These are phyloP conservation scores for Oryza punctata DNA, from an alignment of 176 grass and related monocot species.

Conservation along the genomic window DNA sequence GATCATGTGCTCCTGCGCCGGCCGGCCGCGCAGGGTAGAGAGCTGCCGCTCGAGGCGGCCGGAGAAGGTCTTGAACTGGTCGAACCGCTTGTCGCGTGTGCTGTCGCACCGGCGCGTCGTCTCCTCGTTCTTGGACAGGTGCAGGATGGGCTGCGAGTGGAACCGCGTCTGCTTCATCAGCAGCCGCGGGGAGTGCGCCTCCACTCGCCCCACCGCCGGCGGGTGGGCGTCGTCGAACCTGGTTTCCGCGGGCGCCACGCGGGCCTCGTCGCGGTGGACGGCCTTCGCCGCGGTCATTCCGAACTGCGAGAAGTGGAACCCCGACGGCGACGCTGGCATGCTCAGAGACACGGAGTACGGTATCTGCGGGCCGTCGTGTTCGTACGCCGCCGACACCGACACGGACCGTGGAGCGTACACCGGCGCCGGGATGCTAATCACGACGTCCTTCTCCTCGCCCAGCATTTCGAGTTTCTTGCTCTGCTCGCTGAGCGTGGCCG, in stretches of 20 bases:
- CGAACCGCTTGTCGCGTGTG: slow-evolving; percentile 64
- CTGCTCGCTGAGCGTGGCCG: background rate
- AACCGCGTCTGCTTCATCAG: slow-evolving; percentile 47
- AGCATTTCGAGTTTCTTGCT: slow-evolving; percentile 8
- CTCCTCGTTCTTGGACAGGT: background rate
- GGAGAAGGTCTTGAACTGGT: slow-evolving; percentile 93
- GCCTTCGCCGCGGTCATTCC: slow-evolving; percentile 3
- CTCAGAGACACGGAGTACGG: slow-evolving; percentile 49
- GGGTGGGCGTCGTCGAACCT: background rate
- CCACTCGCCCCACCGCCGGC: background rate
- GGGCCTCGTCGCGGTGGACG: background rate
- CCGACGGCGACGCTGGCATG: slow-evolving; percentile 69
- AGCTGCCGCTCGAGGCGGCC: slow-evolving; percentile 84
- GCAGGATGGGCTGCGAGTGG: slow-evolving; percentile 59
- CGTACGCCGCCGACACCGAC: background rate
- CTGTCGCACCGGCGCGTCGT: slow-evolving; percentile 27
- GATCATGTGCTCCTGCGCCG: slow-evolving; percentile 22
- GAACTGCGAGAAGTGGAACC: slow-evolving; percentile 53
- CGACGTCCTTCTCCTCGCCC: slow-evolving; percentile 31
- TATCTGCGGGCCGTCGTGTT: background rate
- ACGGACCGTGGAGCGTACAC: background rate
- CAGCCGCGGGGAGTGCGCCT: slow-evolving; percentile 19
- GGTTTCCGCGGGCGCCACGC: background rate
- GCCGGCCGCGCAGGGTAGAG: slow-evolving; percentile 77
- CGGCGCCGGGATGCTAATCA: slow-evolving; percentile 41